These are phyloP conservation scores for Trichophyton schoenleinii DNA, from an alignment of 2,329 filamentous ascomycete genomes.

Conservation along the genomic window DNA sequence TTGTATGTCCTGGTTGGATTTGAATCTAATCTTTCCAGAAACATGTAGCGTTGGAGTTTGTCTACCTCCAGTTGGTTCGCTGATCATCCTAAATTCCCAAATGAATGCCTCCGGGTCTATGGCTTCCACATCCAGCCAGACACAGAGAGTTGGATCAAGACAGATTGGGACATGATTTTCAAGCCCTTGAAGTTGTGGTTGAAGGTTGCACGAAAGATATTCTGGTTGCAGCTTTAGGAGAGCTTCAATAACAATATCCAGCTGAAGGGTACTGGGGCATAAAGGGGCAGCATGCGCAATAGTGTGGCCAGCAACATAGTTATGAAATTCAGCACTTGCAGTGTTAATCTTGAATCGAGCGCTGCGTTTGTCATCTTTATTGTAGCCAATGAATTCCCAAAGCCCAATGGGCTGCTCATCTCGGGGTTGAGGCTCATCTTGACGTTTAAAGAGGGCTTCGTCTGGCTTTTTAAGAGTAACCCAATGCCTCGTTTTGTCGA, in stretches of 20 bases:
- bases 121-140: slow-evolving; percentile 5
- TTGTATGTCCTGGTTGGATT: neutral
- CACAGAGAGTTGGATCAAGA: slow-evolving; percentile 1
- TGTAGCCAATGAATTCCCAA: neutral
- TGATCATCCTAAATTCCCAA: slow-evolving; percentile 5
- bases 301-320: slow-evolving; percentile 1
- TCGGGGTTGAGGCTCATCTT: neutral
- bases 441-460: neutral
- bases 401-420: neutral
- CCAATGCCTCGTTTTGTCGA: slow-evolving; percentile 23
- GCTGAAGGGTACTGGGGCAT: slow-evolving; percentile 4
- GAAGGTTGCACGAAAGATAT: neutral
- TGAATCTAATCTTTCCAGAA: slow-evolving; percentile 5
- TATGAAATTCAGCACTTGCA: slow-evolving; percentile 4
- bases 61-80: neutral
- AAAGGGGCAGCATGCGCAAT: slow-evolving; percentile 6
- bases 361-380: neutral
- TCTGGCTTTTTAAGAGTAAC: slow-evolving; percentile 2
- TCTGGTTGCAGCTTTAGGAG: slow-evolving; percentile 3
- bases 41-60: neutral
- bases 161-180: slow-evolving; percentile 7
- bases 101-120: neutral
- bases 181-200: slow-evolving; percentile 4
- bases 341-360: slow-evolving; percentile 6
- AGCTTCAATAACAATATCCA: slow-evolving; percentile 8